phyloP scores from a whole-genome alignment of 2,329 filamentous ascomycete genomes.

The Scytalidium sp. region DNA sequence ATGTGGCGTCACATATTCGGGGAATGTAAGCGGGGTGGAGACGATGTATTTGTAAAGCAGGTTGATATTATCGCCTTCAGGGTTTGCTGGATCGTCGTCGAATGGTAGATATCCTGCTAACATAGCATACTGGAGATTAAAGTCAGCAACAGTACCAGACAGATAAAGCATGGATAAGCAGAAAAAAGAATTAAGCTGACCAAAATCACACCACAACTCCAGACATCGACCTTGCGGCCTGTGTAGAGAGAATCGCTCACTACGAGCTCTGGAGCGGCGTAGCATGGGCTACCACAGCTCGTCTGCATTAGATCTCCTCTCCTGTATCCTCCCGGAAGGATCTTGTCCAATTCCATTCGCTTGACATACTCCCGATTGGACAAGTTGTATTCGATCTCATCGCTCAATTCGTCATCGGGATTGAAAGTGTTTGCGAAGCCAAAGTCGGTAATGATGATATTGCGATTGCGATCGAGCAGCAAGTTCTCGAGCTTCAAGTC shows the following conservation, averaged over 20 bases:
- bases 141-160: constrained; percentile 17
- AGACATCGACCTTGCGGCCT: constrained; percentile 95
- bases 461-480: constrained; percentile 90
- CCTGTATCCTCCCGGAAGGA: constrained; percentile 70
- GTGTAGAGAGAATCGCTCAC: constrained; percentile 98
- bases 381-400: constrained; percentile 86
- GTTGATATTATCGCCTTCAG: constrained; percentile 98
- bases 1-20: constrained; percentile 97
- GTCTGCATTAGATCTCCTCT: constrained; percentile 98
- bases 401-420: constrained; percentile 78
- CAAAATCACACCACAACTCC: constrained; percentile 98
- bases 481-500: constrained; percentile 97
- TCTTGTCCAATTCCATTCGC: constrained; percentile 76
- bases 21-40: constrained; percentile 93
- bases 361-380: constrained; percentile 87
- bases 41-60: constrained; percentile 99
- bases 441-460: constrained; percentile 99
- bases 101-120: constrained; percentile 96
- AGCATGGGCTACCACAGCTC: constrained; percentile 96
- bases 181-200: constrained; percentile 54
- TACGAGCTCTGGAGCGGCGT: constrained; percentile 93
- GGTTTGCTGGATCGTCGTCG: constrained; percentile 96
- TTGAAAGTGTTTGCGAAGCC: constrained; percentile 99
- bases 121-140: constrained; percentile 85
- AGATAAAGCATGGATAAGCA: too few species aligned